Base-by-base conservation (phyloP, 805 yeast species). In the Clavispora carvajalis region DNA sequence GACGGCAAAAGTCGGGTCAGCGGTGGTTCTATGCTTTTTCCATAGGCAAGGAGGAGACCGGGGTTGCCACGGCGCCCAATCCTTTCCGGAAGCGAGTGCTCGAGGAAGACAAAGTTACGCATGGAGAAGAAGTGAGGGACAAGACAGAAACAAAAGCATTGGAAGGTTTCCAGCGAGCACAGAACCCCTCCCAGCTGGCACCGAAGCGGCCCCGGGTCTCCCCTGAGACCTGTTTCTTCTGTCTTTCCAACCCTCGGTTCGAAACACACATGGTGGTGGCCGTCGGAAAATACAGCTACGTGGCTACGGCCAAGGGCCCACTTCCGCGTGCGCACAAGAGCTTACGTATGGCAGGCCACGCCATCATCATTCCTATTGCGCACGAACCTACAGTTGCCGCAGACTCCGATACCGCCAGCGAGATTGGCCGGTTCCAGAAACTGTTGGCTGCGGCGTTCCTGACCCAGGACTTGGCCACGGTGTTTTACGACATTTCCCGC, bases 251-350 rank as follows among this genome's bases (percentile, higher is more conserved):
- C 53, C 85, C 95, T 0, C 74, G 80, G 11, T 71, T 85, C 6
- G 90, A 83, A 48, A 69, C 85, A 2, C 95, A 88, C 58, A 79
- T 90, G 83, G 77, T 89, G 10, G 71, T 88, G 1, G 76, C 93
- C 0, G 82, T 90, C 38, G 91, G 86, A 0, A 72, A 73, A 10
- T 65, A 68, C 34, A 63, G 79, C 0, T 89, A 88, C 56, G 37
- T 89, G 42, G 82, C 96, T 0, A 69, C 81, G 12, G 95, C 95
- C 0, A 88, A 85, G 54, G 97, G 97, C 0, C 96, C 97, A 0
- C 60, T 89, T 15, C 76, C 85, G 1, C 60, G 71, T 21, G 76
- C 82, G 1, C 60, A 57, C 9, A 65, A 65, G 11, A 61, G 63
- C 3, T 60, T 73, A 3, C 63, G 73, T 54, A 80, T 85, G 53